Conservation (phyloP, 2,329 filamentous ascomycete species). For the Penicillium nordicum region DNA sequence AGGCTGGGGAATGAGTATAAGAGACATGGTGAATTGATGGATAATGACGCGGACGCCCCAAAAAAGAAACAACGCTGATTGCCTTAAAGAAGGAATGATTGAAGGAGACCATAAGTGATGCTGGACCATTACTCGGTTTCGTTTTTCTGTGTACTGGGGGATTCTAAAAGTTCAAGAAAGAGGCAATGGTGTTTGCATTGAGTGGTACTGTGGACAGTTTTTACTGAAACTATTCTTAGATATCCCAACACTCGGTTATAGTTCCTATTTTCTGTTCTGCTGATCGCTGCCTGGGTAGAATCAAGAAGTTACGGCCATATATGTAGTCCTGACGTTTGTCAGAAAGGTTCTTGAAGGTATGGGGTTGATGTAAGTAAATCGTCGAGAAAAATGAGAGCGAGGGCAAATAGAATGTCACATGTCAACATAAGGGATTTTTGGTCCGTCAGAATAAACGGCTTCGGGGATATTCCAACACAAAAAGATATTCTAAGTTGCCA, state of each 20-base stretch:
- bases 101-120: background rate
- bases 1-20: constrained; percentile 7
- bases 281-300: background rate
- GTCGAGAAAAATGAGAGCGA: background rate
- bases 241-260: background rate
- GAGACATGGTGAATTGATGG: background rate
- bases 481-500: background rate
- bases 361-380: background rate
- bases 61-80: constrained; percentile 6
- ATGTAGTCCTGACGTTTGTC: background rate
- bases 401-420: background rate
- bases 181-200: background rate
- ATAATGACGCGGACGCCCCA: background rate
- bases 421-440: background rate
- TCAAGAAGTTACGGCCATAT: background rate
- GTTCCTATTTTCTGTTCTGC: background rate
- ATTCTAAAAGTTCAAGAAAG: background rate
- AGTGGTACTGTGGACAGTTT: background rate
- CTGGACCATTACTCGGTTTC: background rate
- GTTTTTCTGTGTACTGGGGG: background rate
- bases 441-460: background rate
- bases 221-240: background rate
- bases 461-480: background rate
- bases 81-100: background rate
- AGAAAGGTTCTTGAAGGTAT: background rate